Base-by-base conservation (phyloP, 2,329 filamentous ascomycete genomes). In the Trichoderma pleuroti region DNA sequence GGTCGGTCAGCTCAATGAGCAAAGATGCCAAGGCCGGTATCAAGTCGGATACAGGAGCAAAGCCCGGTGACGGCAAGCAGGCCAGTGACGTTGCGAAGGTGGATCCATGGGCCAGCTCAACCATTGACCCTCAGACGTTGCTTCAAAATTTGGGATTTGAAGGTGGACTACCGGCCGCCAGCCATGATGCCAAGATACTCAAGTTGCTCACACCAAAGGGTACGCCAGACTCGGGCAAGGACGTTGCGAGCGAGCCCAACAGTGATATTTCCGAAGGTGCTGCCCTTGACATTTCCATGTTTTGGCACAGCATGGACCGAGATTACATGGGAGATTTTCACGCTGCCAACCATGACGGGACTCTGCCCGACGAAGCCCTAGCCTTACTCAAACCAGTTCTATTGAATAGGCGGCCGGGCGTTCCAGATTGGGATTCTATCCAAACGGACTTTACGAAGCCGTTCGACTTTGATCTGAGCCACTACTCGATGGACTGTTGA, bases 181-280 rank as follows among this genome's bases (percentile, higher is more conserved):
- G 88, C 68, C 82, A 83, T 14, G 86, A 90, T 72, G 83, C 86
- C 76, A 82, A 79, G 68, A 80, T 86, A 10, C 89, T 88, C 74
- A 84, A 85, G 24, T 84, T 86, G 1, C 80, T 86, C 70, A 88
- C 88, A 28, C 88, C 88, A 0, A 88, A 89, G 72, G 87, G 90
- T 75, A 91, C 89, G 9, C 89, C 88, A 0, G 88, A 90, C 74
- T 90, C 88, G 2, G 87, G 83, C 78, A 89, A 90, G 77, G 88
- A 90, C 70, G 85, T 86, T 5, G 78, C 82, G 10, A 89, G 88
- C 52, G 88, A 90, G 74, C 86, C 87, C 11, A 90, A 86, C 72
- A 90, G 87, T 75, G 88, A 91, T 74, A 86, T 90, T 21, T 85
- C 87, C 3, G 88, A 90, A 70, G 82, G 82, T 6, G 82, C 84